Base-by-base conservation (phyloP, 805 yeast genomes). In the Hanseniaspora meyeri region DNA sequence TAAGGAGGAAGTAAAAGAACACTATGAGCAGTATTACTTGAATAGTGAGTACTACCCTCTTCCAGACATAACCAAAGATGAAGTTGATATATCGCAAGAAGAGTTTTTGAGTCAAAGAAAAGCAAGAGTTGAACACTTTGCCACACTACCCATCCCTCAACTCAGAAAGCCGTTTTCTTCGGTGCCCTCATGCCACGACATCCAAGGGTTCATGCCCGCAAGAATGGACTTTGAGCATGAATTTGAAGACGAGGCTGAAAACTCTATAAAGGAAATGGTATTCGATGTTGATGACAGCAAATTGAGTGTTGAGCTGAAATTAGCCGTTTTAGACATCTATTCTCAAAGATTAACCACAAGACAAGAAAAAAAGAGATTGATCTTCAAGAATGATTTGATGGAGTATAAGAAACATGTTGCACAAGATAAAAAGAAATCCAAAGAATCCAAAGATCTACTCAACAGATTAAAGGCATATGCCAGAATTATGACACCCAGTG, bases 161-260 rank as follows among this genome's bases (percentile, higher is more conserved):
- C 90, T 89, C 53, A 80, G 82, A 59, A 93, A 91, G 66, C 88
- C 95, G 5, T 81, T 86, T 49, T 90, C 96, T 0, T 88, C 97
- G 7, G 91, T 86, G 7, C 99, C 99, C 0, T 77, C 93, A 57
- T 90, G 97, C 71, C 97, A 95, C 65, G 97, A 95, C 64, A 81
- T 93, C 59, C 97, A 93, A 68, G 97, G 96, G 2, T 93, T 83
- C 67, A 93, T 93, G 99, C 99, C 99, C 42, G 99, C 97, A 45
- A 80, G 99, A 65, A 73, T 93, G 59, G 99, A 93, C 68, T 93
- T 93, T 68, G 99, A 93, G 64, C 87, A 84, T 58, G 99, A 93
- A 68, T 89, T 86, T 42, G 98, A 93, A 67, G 93, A 93, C 64
- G 99, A 93, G 57, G 97, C 98, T 0, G 99, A 93, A 69, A 76